Percentiles rank a stretch among this genome's conserved stretches.
Evolutionary conservation across 2,329 filamentous ascomycete species (phyloP).

Genomic region (Verticillium isaacii): DNA sequence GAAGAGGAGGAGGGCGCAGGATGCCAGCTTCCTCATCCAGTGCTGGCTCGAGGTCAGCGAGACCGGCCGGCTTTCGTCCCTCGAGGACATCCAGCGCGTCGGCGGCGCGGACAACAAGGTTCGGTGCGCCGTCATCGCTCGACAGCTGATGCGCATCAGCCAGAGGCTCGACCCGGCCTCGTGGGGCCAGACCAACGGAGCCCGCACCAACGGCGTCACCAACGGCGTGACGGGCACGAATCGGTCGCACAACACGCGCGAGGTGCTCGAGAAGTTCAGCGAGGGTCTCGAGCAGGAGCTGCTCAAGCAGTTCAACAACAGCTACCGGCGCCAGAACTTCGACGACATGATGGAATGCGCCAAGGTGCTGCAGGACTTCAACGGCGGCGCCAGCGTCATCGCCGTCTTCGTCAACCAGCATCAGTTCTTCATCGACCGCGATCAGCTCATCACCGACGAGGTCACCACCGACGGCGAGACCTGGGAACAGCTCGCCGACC

Average conservation of each 20-base stretch:
- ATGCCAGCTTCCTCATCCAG: conserved; percentile 91
- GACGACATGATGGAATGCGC: conserved; percentile 98
- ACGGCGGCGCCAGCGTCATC: conserved; percentile 90
- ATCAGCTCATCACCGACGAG: conserved; percentile 86
- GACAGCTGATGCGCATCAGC: conserved; percentile 91
- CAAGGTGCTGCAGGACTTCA: conserved; percentile 91
- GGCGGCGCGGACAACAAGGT: conserved; percentile 90
- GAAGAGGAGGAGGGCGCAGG: conserved; percentile 82
- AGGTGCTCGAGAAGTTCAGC: conserved; percentile 93
- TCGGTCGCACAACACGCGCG: conserved; percentile 63
- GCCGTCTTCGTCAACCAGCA: conserved; percentile 97
- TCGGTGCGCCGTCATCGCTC: conserved; percentile 86
- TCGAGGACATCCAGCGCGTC: conserved; percentile 83
- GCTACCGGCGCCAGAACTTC: conserved; percentile 91
- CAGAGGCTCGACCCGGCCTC: conserved; percentile 78
- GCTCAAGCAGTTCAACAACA: conserved; percentile 93
- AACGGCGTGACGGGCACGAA: conserved; percentile 41
- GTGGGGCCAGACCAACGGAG: conserved; percentile 61
- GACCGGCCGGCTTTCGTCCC: conserved; percentile 75
- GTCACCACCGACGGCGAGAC: conserved; percentile 68
- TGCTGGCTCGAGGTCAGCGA: conserved; percentile 97
- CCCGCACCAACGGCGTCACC: conserved; percentile 40
- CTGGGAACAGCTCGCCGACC: conserved; percentile 92
- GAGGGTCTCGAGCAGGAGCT: conserved; percentile 94
- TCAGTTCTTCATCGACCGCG: conserved; percentile 97